Evolutionary conservation across 1,139 yeast species (phyloP), one percentile per base, ranked within the genome.

Genomic region (Scheffersomyces segobiensis): DNA sequence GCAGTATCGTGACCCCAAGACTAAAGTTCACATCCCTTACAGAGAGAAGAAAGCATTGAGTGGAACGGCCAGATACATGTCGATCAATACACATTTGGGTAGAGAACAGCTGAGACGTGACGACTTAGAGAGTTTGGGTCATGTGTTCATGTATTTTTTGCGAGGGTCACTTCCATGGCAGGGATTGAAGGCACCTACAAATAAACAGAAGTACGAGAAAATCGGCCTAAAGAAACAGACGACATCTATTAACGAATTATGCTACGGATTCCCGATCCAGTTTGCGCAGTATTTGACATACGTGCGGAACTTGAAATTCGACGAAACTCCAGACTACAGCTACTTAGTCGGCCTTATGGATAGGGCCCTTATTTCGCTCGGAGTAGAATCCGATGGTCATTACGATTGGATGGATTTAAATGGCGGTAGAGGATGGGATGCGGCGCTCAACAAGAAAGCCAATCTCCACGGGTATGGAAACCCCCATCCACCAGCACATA

Each of bases 401-500:
- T 89, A 88, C 67, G 96, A 89, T 71, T 89, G 96, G 96, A 88
- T 89, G 93, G 87, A 87, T 65, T 76, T 89, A 64, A 89, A 89
- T 67, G 87, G 87, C 53, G 96, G 96, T 56, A 84, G 85, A 69
- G 96, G 96, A 50, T 89, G 95, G 95, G 96, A 89, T 74, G 85
- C 89, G 32, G 78, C 89, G 5, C 84, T 89, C 63, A 89, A 89
- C 71, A 89, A 88, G 70, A 89, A 89, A 71, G 92, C 95, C 58
- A 89, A 89, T 66, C 74, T 89, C 60, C 95, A 89, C 72, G 96
- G 96, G 14, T 89, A 89, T 70, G 91, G 91, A 5, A 87, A 87
- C 65, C 91, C 91, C 48, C 86, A 83, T 62, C 90, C 90, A 22
- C 87, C 89, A 49, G 84, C 84, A 59, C 83, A 79, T 59, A 70